phyloP scores from a whole-genome alignment of 2,329 filamentous ascomycete genomes.

The Colletotrichum horii region DNA sequence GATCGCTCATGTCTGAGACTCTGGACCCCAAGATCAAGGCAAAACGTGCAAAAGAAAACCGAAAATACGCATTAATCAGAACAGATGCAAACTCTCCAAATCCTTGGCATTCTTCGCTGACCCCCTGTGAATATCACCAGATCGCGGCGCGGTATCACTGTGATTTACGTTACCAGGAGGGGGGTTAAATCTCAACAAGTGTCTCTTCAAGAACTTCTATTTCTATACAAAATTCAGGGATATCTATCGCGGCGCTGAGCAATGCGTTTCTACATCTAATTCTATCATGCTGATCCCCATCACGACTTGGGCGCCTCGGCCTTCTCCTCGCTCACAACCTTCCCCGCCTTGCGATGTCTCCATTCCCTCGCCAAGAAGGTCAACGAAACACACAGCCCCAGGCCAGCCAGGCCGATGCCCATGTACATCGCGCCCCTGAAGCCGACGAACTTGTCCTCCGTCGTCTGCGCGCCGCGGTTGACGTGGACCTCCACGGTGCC shows the following conservation, averaged over 20 bases:
- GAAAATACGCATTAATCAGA: no score
- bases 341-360: background rate
- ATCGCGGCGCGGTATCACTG: no score
- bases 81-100: no score
- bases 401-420: constrained; percentile 40
- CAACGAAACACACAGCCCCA: constrained; percentile 1
- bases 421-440: constrained; percentile 46
- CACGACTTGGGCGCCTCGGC: background rate
- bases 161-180: no score
- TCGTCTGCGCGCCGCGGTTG: constrained; percentile 18
- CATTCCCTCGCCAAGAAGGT: constrained; percentile 16
- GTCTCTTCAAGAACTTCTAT: background rate
- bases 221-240: background rate
- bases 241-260: background rate
- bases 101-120: no score
- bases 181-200: background rate
- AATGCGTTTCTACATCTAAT: background rate
- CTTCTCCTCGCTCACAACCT: background rate
- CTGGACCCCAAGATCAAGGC: no score
- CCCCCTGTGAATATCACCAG: no score
- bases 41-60: no score
- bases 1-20: no score
- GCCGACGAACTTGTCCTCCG: constrained; percentile 33
- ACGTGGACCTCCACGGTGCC: constrained; percentile 63
- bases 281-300: background rate